phyloP scores from a whole-genome alignment of 176 grass and related monocot genomes.

The Oropetium thomaeum region DNA sequence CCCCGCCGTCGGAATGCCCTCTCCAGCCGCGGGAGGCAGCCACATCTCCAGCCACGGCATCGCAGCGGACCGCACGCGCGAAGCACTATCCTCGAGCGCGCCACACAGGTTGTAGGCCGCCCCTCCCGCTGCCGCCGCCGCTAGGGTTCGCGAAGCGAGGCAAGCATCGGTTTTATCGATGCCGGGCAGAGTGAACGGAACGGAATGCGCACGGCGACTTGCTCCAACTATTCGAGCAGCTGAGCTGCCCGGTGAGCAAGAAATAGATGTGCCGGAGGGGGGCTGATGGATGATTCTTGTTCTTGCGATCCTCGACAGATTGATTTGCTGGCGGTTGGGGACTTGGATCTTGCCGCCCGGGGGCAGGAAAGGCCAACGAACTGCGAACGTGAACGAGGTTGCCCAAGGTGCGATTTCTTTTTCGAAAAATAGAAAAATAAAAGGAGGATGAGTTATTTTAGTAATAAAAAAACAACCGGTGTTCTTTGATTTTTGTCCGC shows the following conservation, averaged over 20 bases:
- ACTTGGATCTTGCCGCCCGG: conserved; percentile 40
- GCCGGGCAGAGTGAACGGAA: not conserved
- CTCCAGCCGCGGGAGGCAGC: conserved; percentile 44
- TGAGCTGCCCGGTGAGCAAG: conserved; percentile 11
- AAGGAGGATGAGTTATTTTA: not conserved
- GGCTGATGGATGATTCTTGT: conserved; percentile 23
- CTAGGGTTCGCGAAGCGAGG: conserved; percentile 39
- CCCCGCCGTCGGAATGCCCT: conserved; percentile 28
- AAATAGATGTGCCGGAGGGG: conserved; percentile 19
- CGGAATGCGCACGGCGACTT: conserved; percentile 6
- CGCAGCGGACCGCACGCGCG: not conserved
- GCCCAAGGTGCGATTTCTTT: conserved; percentile 36
- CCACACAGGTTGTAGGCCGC: not conserved
- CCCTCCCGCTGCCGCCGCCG: not conserved
- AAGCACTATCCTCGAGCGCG: not conserved
- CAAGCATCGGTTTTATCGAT: conserved; percentile 50
- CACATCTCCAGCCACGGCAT: conserved; percentile 84
- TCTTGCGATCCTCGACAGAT: not conserved
- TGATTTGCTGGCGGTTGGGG: conserved; percentile 27
- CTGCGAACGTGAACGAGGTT: conserved; percentile 42
- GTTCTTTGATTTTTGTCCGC: conserved; percentile 19
- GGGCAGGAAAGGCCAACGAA: conserved; percentile 29
- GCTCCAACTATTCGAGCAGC: not conserved
- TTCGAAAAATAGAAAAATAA: not conserved
- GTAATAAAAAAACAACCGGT: not conserved